phyloP scores from a whole-genome alignment of 768 basidiomycete species.

The Clitopilus hobsonii region DNA sequence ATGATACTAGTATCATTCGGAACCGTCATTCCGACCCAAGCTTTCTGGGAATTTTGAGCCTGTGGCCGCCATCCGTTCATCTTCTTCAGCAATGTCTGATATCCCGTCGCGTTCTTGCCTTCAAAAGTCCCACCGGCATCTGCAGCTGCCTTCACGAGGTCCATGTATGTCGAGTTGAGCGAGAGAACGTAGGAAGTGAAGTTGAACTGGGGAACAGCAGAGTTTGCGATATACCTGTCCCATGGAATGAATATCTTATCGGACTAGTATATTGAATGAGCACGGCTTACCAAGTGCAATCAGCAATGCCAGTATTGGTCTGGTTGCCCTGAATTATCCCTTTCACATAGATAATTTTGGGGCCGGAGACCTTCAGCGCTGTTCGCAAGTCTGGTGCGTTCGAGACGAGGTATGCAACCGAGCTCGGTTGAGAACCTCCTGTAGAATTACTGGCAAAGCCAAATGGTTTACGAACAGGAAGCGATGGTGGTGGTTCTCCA shows the following conservation, averaged over 20 bases:
- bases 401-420: conserved; percentile 10
- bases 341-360: conserved; percentile 13
- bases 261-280: conserved; percentile 4
- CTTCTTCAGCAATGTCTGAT: conserved; percentile 9
- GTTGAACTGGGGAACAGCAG: conserved; percentile 11
- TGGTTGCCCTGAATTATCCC: conserved; percentile 15
- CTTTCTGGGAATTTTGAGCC: conserved; percentile 10
- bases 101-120: conserved; percentile 14
- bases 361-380: conserved; percentile 9
- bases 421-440: conserved; percentile 8
- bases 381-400: conserved; percentile 10
- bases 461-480: conserved; percentile 6
- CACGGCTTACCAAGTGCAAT: conserved; percentile 5
- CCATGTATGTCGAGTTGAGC: conserved; percentile 11
- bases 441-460: conserved; percentile 9
- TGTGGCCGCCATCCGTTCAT: conserved; percentile 12
- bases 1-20: conserved; percentile 13
- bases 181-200: conserved; percentile 12
- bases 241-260: conserved; percentile 8
- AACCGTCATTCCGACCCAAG: conserved; percentile 10
- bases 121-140: conserved; percentile 12
- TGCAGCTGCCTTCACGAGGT: conserved; percentile 7
- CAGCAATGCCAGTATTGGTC: background rate
- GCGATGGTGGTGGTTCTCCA: background rate
- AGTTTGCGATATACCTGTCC: conserved; percentile 8